Evolutionary conservation across 208 protist species (phyloP).

Genomic region (Leishmania major): DNA sequence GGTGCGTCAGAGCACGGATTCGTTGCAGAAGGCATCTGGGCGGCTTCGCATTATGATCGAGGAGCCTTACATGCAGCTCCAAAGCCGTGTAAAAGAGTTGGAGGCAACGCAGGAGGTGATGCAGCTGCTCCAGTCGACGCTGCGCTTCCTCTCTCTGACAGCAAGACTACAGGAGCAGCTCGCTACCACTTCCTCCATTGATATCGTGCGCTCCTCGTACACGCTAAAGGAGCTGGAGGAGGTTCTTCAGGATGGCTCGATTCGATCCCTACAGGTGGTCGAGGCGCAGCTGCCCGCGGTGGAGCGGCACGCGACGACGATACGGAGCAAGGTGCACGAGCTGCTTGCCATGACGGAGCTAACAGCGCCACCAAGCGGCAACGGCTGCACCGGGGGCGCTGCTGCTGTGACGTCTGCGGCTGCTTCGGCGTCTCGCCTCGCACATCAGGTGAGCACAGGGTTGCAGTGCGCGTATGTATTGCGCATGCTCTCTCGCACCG

Average conservation of each 20-base stretch:
- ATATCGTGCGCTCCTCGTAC: slow-evolving; percentile 61
- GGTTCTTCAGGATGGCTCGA: slow-evolving; percentile 39
- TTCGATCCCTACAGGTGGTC: slow-evolving; percentile 66
- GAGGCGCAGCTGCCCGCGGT: slow-evolving; percentile 50
- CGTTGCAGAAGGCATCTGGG: slow-evolving; percentile 51
- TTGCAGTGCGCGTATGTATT: slow-evolving; percentile 71
- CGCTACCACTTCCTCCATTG: slow-evolving; percentile 20
- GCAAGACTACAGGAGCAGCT: slow-evolving; percentile 55
- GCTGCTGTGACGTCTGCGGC: neutral
- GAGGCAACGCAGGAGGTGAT: slow-evolving; percentile 57
- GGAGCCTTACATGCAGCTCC: slow-evolving; percentile 63
- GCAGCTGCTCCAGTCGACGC: slow-evolving; percentile 51
- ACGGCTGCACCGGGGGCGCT: neutral
- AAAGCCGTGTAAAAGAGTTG: slow-evolving; percentile 58
- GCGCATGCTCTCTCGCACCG: slow-evolving; percentile 48
- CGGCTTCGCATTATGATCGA: slow-evolving; percentile 70
- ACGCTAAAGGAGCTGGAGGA: slow-evolving; percentile 69
- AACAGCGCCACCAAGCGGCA: slow-evolving; percentile 6
- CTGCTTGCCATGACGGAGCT: slow-evolving; percentile 47
- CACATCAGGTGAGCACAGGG: slow-evolving; percentile 45
- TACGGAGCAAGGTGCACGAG: slow-evolving; percentile 59
- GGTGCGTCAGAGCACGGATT: slow-evolving; percentile 52
- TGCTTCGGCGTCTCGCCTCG: slow-evolving; percentile 16
- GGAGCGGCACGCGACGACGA: slow-evolving; percentile 46
- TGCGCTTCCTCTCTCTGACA: slow-evolving; percentile 57